Base-by-base conservation (phyloP, 164 flowering plant species). In the Santalum album region DNA sequence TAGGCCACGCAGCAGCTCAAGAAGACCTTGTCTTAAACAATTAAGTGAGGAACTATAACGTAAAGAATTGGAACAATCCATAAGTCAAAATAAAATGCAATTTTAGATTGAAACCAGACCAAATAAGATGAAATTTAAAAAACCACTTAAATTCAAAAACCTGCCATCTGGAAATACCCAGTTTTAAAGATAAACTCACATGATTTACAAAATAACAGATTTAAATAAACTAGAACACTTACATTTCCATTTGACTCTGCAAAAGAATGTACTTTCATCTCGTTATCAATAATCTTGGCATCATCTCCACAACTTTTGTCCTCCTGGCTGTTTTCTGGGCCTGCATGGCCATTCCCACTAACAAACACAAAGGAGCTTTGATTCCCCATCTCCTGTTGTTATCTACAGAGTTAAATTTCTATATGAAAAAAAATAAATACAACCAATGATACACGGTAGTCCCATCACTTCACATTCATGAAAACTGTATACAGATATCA, bases 401-500 rank as follows among this genome's bases (percentile, higher is more conserved):
- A 78, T 70, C 69, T 67, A 75, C 60, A 80, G 43, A 56, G 76
- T 76, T 69, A 75, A 68, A 57, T 70, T 65, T 76, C 75, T 64
- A 61, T 20, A 69, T 69, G 64, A 69, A 70, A 72, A 65, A 25
- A 55, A 60, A 50, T 39, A 61, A 43, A 50, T 32, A 12, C 49
- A 48, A 55, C 49, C 3, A 38, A 58, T 43, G n/a, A 62, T 12
- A 53, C 6, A 54, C 26, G 24, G n/a, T 18, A 49, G 9, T 51
- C 15, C 18, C 22, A 49, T 9, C 25, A 20, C 6, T 40, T 16
- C 44, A 17, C 43, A 34, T 34, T 7, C 22, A 54, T 39, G 25
- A 15, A 0, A 27, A 10, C 4, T 25, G 11, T 7, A 46, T 12
- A 9, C 14, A 27, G 18, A 49, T 51, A 25, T 34, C 23, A 49